A percentile compares a stretch with the other conserved stretches of the same genome.
Conservation (phyloP, 2,329 filamentous ascomycete species). For the Pestalotiopsis sp. region DNA sequence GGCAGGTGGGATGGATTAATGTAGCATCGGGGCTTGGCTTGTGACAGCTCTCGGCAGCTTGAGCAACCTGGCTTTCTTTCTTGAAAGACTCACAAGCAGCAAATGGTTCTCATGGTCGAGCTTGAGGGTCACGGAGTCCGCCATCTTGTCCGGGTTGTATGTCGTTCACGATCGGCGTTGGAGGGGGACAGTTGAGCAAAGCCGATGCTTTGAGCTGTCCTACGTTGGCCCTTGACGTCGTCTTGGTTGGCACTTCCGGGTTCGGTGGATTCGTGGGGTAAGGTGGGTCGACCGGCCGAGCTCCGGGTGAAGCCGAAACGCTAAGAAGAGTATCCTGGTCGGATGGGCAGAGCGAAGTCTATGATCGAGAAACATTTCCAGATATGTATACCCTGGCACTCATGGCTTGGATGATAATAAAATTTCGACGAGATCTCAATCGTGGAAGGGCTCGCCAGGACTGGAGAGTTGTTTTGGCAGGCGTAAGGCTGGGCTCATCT, state of each 20-base stretch:
- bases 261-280: slow-evolving; percentile 8
- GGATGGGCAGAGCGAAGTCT: neutral
- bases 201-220: neutral
- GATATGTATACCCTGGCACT: neutral
- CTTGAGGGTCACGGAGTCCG: slow-evolving; percentile 36
- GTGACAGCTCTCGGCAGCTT: neutral
- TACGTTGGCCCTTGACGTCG: slow-evolving; percentile 4
- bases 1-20: slow-evolving; percentile 3
- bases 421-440: too few species aligned
- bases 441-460: too few species aligned
- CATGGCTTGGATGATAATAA: too few species aligned
- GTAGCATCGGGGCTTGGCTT: neutral
- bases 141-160: neutral
- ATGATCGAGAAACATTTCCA: neutral
- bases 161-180: neutral
- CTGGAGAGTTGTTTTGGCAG: too few species aligned
- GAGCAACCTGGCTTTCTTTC: neutral
- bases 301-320: neutral
- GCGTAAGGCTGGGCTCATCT: too few species aligned
- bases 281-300: neutral
- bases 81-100: slow-evolving; percentile 59
- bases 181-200: neutral
- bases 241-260: neutral
- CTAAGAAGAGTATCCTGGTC: neutral
- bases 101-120: slow-evolving; percentile 77